Evolutionary conservation across 768 basidiomycete genomes (phyloP), one percentile per base, ranked within the genome.

Genomic region (Mycena alexandri): DNA sequence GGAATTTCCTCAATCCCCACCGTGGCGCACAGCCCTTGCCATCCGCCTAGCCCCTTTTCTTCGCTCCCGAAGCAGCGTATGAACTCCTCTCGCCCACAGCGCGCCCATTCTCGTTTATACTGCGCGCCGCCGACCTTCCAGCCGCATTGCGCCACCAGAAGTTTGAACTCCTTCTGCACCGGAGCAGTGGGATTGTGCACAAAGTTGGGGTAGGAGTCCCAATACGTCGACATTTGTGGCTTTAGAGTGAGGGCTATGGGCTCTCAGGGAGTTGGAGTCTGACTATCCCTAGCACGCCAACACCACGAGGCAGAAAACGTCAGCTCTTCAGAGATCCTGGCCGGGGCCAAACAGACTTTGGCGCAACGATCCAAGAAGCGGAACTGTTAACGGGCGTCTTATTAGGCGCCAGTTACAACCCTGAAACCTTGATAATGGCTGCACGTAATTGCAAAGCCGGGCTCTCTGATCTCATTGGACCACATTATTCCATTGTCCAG

Each of bases 1-100:
- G 71, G 71, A 10, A 63, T 47, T 2, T 62, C 38, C 7, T 46
- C 24, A 14, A 70, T 50, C 14, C 62, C 52, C 2, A 63, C 65
- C 9, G 63, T 22, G 2, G 33, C 48, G 36, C 68, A 72, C 62
- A 72, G 46, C n/a, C 64, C 64, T 34, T 67, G 68, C 71, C 71
- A 72, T 33, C 68, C 61, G 17, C 61, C 58, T 48, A 72, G 61
- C 38, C 52, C 21, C 12, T 52, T 56, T 5, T 66, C 68, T 9
- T 69, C 68, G 7, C 33, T 2, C 14, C 71, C 71, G 43, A 66
- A 72, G 14, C 57, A 52, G 25, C 50, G 50, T 0, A 29, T 8
- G 57, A 72, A 72, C 53, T 72, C 68, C 7, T 63, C 61, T 22
- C 36, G 43, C 19, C 50, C 61, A 43, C 71, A 72, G 5, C 55